A percentile compares a stretch with the other conserved stretches of the same genome.
phyloP scores from a whole-genome alignment of 2,329 filamentous ascomycete species.

The Paracoccidioides brasiliensis region DNA sequence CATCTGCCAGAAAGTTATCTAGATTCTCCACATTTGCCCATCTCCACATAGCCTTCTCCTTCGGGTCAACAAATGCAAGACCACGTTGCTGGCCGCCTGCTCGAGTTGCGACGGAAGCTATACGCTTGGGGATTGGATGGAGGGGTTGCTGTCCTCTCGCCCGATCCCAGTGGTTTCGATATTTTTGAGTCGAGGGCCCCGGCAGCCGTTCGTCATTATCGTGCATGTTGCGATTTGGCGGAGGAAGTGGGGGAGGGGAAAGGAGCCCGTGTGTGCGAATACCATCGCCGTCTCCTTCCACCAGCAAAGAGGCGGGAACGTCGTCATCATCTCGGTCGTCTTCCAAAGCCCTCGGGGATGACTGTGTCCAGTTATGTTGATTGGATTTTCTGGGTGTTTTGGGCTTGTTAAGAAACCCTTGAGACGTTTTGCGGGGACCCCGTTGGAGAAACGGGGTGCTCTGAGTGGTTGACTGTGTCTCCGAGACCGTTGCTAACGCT shows the following conservation, averaged over 20 bases:
- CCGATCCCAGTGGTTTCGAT: constrained; percentile 38
- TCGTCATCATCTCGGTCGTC: constrained; percentile 22
- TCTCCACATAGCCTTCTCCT: constrained; percentile 75
- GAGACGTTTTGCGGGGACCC: constrained; percentile 15
- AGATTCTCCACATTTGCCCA: constrained; percentile 87
- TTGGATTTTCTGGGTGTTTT: constrained; percentile 1
- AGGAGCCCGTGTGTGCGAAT: constrained; percentile 28
- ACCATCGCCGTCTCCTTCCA: constrained; percentile 39
- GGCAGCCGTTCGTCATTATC: constrained; percentile 17
- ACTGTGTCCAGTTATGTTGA: constrained; percentile 19
- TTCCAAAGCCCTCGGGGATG: constrained; percentile 15
- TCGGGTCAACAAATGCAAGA: constrained; percentile 40
- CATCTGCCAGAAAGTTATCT: constrained; percentile 72
- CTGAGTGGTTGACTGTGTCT: constrained; percentile 35
- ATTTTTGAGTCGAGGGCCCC: constrained; percentile 29
- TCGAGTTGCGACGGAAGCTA: neutral
- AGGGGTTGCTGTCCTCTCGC: constrained; percentile 32
- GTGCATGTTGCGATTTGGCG: constrained; percentile 8
- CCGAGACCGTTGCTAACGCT: constrained; percentile 35
- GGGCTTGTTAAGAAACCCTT: constrained; percentile 8
- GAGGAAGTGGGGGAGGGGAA: constrained; percentile 19
- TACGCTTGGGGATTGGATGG: constrained; percentile 10
- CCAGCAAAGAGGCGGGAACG: constrained; percentile 49
- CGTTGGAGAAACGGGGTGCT: constrained; percentile 28
- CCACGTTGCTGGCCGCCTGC: constrained; percentile 8